Evolutionary conservation across 306 rosid species (phyloP).

Genomic region (Corylus avellana): DNA sequence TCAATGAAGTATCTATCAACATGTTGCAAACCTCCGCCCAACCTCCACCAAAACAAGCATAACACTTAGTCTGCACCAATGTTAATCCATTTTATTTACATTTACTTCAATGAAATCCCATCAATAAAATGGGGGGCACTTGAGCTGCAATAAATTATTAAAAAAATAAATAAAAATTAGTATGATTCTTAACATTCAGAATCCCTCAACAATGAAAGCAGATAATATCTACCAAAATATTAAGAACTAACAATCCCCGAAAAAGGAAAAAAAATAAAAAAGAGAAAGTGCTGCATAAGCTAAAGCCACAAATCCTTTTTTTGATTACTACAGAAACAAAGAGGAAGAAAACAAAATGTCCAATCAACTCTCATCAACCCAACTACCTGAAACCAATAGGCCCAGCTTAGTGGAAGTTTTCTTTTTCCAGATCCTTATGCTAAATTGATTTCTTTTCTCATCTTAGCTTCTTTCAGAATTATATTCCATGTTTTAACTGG

Average conservation of each 20-base stretch:
- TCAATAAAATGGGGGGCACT: constrained; percentile 27
- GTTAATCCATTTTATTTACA: constrained; percentile 37
- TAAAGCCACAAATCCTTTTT: not conserved
- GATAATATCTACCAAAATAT: constrained; percentile 1
- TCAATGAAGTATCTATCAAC: constrained; percentile 43
- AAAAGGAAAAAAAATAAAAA: not conserved
- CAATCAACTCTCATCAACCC: not conserved
- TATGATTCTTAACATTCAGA: not conserved
- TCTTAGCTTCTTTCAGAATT: constrained; percentile 21
- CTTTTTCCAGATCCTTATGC: not conserved
- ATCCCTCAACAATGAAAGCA: not conserved
- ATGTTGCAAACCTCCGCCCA: constrained; percentile 48
- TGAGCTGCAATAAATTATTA: constrained; percentile 37
- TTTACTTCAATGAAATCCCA: constrained; percentile 29
- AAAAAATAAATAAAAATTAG: constrained; percentile 15
- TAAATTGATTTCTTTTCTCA: constrained; percentile 11
- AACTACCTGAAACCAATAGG: not conserved
- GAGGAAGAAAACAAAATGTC: not conserved
- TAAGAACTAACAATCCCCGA: not conserved
- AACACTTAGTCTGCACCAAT: constrained; percentile 15
- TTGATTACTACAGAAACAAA: not conserved
- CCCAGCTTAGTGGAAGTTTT: not conserved
- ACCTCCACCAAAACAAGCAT: constrained; percentile 44
- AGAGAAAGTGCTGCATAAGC: not conserved
- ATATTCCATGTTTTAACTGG: not conserved